Evolutionary conservation across 768 basidiomycete species (phyloP).

Genomic region (Fibroporia radiculosa): DNA sequence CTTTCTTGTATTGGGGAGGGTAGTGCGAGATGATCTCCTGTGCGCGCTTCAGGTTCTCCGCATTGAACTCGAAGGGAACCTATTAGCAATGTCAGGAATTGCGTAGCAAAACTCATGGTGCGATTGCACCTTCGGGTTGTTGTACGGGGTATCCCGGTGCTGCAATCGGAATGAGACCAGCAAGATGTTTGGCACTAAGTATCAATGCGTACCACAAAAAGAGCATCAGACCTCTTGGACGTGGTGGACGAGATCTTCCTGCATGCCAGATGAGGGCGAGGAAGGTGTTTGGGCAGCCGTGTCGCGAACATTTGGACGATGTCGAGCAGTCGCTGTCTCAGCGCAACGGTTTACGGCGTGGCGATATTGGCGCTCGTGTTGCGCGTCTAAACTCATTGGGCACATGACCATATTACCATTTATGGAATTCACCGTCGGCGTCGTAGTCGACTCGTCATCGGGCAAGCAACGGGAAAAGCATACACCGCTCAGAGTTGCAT

Average conservation of each 20-base stretch:
- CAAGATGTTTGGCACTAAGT: conserved; percentile 47
- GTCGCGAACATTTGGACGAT: conserved; percentile 17
- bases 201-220: conserved; percentile 76
- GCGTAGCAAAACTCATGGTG: neutral
- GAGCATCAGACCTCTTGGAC: conserved; percentile 64
- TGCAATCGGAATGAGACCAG: conserved; percentile 24
- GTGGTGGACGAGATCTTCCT: conserved; percentile 31
- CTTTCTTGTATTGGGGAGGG: conserved; percentile 98
- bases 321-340: neutral
- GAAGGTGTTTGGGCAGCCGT: conserved; percentile 13
- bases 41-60: conserved; percentile 78
- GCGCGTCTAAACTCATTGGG: too few species aligned
- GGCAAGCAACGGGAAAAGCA: too few species aligned
- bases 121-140: conserved; percentile 73
- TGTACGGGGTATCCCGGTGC: conserved; percentile 94
- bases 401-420: too few species aligned
- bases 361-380: too few species aligned
- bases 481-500: too few species aligned
- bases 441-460: too few species aligned
- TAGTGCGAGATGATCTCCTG: conserved; percentile 88
- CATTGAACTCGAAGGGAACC: conserved; percentile 86
- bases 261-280: conserved; percentile 7
- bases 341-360: too few species aligned
- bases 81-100: conserved; percentile 22
- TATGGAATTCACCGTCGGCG: too few species aligned